Conservation (phyloP, 2,329 filamentous ascomycete genomes). For the Mycosphaerella arachidis region DNA sequence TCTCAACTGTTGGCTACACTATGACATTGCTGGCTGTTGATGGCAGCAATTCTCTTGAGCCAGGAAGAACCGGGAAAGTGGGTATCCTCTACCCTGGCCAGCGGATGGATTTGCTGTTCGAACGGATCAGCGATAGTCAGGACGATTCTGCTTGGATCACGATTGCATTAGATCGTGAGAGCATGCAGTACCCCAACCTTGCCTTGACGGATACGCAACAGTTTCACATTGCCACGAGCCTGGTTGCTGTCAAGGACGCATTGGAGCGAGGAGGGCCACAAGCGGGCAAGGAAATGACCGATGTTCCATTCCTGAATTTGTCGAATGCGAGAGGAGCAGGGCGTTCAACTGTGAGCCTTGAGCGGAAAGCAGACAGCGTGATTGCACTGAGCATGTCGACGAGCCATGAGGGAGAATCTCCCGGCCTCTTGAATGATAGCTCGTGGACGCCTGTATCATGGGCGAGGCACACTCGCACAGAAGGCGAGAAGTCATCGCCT, state of each 20-base stretch:
- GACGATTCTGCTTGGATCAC: conserved; percentile 9
- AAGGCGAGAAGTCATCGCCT: background rate
- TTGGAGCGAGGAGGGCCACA: background rate
- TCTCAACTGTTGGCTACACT: conserved; percentile 3
- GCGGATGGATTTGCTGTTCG: conserved; percentile 37
- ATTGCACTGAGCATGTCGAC: conserved; percentile 46
- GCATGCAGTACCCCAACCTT: conserved; percentile 43
- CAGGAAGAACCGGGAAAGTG: conserved; percentile 28
- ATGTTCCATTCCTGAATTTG: conserved; percentile 5
- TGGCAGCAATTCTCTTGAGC: conserved; percentile 35
- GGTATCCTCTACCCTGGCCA: conserved; percentile 44
- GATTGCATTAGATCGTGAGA: conserved; percentile 28
- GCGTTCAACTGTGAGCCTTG: background rate
- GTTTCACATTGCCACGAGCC: conserved; percentile 5
- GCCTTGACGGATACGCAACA: conserved; percentile 33
- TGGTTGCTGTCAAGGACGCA: background rate
- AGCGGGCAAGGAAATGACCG: background rate
- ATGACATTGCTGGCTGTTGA: conserved; percentile 37
- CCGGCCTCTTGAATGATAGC: conserved; percentile 46
- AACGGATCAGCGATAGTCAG: conserved; percentile 12
- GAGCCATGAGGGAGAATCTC: conserved; percentile 40
- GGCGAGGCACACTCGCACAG: background rate
- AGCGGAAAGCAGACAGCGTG: conserved; percentile 33
- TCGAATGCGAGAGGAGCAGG: background rate
- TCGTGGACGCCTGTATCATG: conserved; percentile 31